A percentile compares a stretch with the other conserved stretches of the same genome.
Evolutionary conservation across 2,329 filamentous ascomycete genomes (phyloP).

Genomic region (Fusarium albidum): DNA sequence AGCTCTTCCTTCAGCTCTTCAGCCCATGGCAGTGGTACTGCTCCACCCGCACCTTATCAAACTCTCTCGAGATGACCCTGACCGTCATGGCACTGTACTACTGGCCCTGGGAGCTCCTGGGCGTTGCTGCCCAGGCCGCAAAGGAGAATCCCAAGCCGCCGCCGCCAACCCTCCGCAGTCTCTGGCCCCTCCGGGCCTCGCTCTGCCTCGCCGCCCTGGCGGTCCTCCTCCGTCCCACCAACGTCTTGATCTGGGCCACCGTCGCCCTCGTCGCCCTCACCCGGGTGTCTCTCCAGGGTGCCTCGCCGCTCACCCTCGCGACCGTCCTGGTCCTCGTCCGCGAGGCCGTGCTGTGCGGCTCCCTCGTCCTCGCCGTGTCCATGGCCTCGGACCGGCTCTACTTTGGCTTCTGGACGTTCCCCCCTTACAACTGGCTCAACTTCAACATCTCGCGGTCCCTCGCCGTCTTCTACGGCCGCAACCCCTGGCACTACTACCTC

Average conservation of each 20-base stretch:
- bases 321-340: constrained; percentile 62
- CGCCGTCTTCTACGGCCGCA: constrained; percentile 90
- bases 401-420: constrained; percentile 88
- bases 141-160: constrained; percentile 51
- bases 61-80: constrained; percentile 89
- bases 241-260: constrained; percentile 82
- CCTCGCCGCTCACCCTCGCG: constrained; percentile 53
- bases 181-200: constrained; percentile 58
- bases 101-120: constrained; percentile 85
- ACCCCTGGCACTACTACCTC: constrained; percentile 92
- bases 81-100: constrained; percentile 80
- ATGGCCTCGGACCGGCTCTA: constrained; percentile 76
- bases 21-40: constrained; percentile 94
- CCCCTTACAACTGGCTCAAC: constrained; percentile 84
- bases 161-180: constrained; percentile 34
- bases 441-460: constrained; percentile 91
- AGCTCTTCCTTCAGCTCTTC: constrained; percentile 49
- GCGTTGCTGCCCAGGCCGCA: constrained; percentile 46
- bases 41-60: constrained; percentile 92
- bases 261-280: constrained; percentile 62
- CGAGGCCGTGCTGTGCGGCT: constrained; percentile 72
- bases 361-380: constrained; percentile 69
- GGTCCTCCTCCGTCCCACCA: constrained; percentile 88
- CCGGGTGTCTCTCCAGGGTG: constrained; percentile 43
- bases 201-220: constrained; percentile 81